Base-by-base conservation (phyloP, 2,329 filamentous ascomycete species). In the Aspergillus quadricinctus region DNA sequence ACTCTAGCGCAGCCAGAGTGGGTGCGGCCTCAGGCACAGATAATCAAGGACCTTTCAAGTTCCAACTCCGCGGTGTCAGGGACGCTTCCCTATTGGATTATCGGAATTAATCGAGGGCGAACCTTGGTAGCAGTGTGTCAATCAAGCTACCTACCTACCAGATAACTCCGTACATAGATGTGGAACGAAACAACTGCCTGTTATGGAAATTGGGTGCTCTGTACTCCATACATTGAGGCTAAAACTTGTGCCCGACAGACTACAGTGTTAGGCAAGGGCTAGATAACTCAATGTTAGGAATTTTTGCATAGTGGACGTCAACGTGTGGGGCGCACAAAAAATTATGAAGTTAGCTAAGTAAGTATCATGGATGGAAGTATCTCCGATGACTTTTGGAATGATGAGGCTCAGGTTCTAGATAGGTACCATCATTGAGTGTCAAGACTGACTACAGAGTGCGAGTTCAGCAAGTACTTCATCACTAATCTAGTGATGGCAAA, bases 11-110 rank as follows among this genome's bases (percentile, higher is more conserved):
- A n/a, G n/a, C n/a, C n/a, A n/a, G n/a, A n/a, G n/a, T n/a, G n/a
- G n/a, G n/a, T n/a, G n/a, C n/a, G n/a, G n/a, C n/a, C n/a, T n/a
- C n/a, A n/a, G n/a, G n/a, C n/a, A n/a, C n/a, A n/a, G n/a, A 23
- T 23, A 64, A 61, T 62, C 64, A 52, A 54, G 56, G 49, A 58
- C 56, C 35, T 46, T 61, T 11, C 31, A 0, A 35, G 48, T 41
- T 61, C 14, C 31, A 0, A 35, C 49, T 41, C 59, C 49, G 50
- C 54, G 35, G 56, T 54, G 53, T 56, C 56, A 52, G 57, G 53
- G 37, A 43, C 55, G 57, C 45, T 59, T 51, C 54, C 52, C 49
- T 49, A 59, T 58, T 50, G 49, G 54, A 45, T 49, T 45, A 58
- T 53, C 53, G 49, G n/a, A 6, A 49, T 48, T 14, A 21, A 25